Base-by-base conservation (phyloP, 768 basidiomycete species). In the Boletus rubropictus region DNA sequence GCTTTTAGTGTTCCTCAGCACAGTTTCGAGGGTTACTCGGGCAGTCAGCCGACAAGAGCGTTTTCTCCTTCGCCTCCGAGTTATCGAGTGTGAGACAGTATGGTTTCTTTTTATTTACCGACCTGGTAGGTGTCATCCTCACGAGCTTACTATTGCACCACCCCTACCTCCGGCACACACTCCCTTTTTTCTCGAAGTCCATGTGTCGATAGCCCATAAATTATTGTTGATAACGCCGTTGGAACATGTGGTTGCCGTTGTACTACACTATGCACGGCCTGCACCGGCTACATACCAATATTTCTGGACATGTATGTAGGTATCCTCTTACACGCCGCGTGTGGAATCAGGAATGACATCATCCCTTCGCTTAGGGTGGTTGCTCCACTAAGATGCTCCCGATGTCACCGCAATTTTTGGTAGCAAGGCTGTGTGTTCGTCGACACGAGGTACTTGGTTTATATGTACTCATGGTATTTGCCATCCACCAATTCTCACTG, bases 1-100 rank as follows among this genome's bases (percentile, higher is more conserved):
- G 47, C 63, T 11, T 67, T 63, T 48, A 32, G 41, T 28, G 38
- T 59, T 2, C 58, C 61, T 14, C 57, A 52, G 11, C 55, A 63
- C 43, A 58, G 62, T 27, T 67, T 58, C 42, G 41, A 50, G 39
- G 51, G 52, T 24, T 31, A 24, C 21, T 45, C 50, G 22, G 34
- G 28, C 15, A 43, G 35, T 25, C 47, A 28, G 8, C 32, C 54
- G 18, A 24, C 42, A 22, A 39, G 17, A 31, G 17, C 21, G 7
- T 29, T 44, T 11, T 55, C 55, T 22, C 51, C 60, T 20, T 57
- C 60, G 10, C 62, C 61, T 21, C 59, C 60, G 33, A 50, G 49
- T 27, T 61, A 63, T 32, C 44, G 43, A 20, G 37, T 7, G 24
- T 60, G 52, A 39, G 14, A 18, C 11, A 3, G 7, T 33, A 10